Base-by-base conservation (phyloP, 2,329 filamentous ascomycete species). In the Parasarocladium wereldwijsianum region DNA sequence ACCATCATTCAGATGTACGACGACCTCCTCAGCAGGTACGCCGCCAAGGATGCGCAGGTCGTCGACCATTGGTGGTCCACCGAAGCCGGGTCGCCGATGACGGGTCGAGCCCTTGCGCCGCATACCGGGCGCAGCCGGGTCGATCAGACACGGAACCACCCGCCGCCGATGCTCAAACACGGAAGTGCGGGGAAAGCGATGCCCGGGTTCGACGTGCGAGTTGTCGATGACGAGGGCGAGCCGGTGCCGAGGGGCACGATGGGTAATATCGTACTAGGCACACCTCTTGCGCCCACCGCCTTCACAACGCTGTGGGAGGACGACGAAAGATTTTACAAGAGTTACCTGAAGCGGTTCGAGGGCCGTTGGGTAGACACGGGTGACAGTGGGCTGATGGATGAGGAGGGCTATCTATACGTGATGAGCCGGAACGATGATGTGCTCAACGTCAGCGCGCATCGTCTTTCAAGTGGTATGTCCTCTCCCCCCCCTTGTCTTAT, bases 381-480 rank as follows among this genome's bases (percentile, higher is more conserved):
- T 3, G 86, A 96, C 48, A 79, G 84, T 1, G 86, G 87, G 0
- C 75, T 85, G 61, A 73, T 94, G 34, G 86, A 94, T 46, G 51
- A 66, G 10, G 76, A 87, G 23, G 70, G 70, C 4, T 75, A 75
- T 41, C 63, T 76, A 23, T 65, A 69, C 39, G 69, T 76, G 40
- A 74, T 76, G 70, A 66, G 66, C 23, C 56, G 71, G 23, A 64
- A 60, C 18, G 86, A 94, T 55, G 86, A 94, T 50, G 78, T 94
- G 35, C 85, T 94, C 46, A 94, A 94, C 46, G 86, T 93, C n/a
- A 86, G 85, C 23, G 85, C 86, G 5, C 86, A 94, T 57, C 71
- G 86, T 10, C 76, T 94, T 36, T 87, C 80, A 38, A 93, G 85
- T 8, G 83, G 80, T 80, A 60, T 43, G 64, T 51, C 15, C 3